Evolutionary conservation across 129 eudicot genomes (phyloP).

Genomic region (Lactuca saligna): DNA sequence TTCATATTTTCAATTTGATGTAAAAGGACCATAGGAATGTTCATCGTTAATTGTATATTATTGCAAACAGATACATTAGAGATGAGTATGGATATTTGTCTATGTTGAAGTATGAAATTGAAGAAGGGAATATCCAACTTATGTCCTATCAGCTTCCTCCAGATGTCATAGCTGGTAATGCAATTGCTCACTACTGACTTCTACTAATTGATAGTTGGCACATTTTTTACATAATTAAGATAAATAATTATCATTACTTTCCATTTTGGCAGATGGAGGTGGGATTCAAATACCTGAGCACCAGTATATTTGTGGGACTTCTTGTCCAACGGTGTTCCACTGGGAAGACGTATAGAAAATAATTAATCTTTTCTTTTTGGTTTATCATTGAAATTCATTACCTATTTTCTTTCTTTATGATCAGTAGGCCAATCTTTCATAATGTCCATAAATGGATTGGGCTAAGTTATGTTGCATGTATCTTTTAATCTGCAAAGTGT

Average conservation of each 20-base stretch:
- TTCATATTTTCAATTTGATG: no score
- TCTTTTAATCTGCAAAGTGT: conserved; percentile 46
- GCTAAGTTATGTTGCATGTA: conserved; percentile 12
- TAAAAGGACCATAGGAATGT: no score
- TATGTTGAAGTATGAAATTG: conserved; percentile 66
- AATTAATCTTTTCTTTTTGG: background rate
- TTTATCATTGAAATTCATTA: no score
- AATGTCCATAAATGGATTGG: no score
- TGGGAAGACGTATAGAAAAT: conserved; percentile 26
- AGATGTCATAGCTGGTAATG: conserved; percentile 77
- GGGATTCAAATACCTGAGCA: conserved; percentile 62
- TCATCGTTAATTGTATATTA: conserved; percentile 9
- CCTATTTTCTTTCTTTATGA: background rate
- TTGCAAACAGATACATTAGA: conserved; percentile 67
- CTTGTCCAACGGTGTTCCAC: conserved; percentile 78
- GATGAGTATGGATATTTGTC: conserved; percentile 88
- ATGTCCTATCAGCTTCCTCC: conserved; percentile 75
- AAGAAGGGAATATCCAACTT: conserved; percentile 51
- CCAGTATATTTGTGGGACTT: conserved; percentile 75
- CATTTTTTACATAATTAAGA: background rate
- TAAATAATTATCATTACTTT: conserved; percentile 10
- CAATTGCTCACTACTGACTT: background rate
- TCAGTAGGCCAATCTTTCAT: background rate
- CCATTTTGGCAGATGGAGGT: conserved; percentile 56
- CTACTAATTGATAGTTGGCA: conserved; percentile 22